These are phyloP conservation scores for Candida morakotiae DNA, from an alignment of 805 yeast genomes.

Conservation along the genomic window DNA sequence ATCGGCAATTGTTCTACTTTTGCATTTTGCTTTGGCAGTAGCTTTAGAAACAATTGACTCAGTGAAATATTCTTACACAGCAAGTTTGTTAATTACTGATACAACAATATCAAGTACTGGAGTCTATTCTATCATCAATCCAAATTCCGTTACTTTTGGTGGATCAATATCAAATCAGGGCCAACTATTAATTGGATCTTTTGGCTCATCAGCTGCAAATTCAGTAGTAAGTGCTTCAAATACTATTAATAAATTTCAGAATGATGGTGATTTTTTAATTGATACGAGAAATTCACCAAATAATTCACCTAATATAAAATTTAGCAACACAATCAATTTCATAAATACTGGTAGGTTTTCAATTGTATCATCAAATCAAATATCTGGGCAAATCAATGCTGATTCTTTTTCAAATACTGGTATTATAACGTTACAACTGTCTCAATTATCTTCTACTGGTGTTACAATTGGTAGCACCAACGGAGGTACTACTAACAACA, in stretches of 20 bases:
- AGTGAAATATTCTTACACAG: background rate
- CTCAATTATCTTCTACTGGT: background rate
- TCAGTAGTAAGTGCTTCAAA: background rate
- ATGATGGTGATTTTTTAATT: constrained; percentile 2
- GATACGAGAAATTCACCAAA: constrained; percentile 1
- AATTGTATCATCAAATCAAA: constrained; percentile 1
- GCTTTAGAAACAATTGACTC: background rate
- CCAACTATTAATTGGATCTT: background rate
- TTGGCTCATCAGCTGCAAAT: background rate
- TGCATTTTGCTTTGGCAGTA: too few species aligned
- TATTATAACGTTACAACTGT: constrained; percentile 1
- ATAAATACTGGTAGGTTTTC: constrained; percentile 2
- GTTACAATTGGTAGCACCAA: constrained; percentile 1
- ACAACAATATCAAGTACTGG: constrained; percentile 1
- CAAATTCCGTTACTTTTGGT: background rate
- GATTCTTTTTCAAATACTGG: constrained; percentile 2
- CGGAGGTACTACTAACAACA: constrained; percentile 15
- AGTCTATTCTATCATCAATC: background rate
- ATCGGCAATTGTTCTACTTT: too few species aligned
- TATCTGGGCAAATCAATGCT: background rate
- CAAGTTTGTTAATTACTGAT: background rate
- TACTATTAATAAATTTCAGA: constrained; percentile 1
- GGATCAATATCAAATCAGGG: constrained; percentile 1
- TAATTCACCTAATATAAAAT: background rate
- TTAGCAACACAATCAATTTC: background rate